Evolutionary conservation across 1,284 basidiomycete species (phyloP), one percentile per base, ranked within the genome.

Genomic region (Termitomyces sp.): DNA sequence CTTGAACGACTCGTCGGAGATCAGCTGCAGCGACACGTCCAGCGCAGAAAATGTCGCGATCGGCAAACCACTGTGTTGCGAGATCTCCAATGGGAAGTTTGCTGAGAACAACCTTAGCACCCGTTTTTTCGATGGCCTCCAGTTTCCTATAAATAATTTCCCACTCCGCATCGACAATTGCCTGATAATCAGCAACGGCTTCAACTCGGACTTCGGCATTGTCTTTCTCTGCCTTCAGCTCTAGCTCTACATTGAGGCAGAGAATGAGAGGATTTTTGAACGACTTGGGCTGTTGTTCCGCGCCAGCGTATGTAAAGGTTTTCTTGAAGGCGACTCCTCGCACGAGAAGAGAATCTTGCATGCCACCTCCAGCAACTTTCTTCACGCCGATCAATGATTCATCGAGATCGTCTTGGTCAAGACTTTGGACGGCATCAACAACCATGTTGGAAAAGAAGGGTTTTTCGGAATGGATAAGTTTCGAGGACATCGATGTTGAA

Each of bases 381-480:
- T 99, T 99, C 64, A 98, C 90, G 28, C 97, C 97, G 64, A 99
- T 99, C 62, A 99, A 81, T 21, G 89, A 92, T 70, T 98, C 94
- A 71, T 99, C 94, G 47, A 99, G 81, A 66, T 98, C 94, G 46
- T 90, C 81, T 67, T 92, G 94, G 74, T 99, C 94, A 44, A 99
- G 79, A 56, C 86, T 92, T 61, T 88, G 82, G 43, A 99, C 94
- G 40, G 97, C 94, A 67, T 99, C 92, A 46, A 99, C 97, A 54
- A 98, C 97, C 95, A 99, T 99, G 62, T 92, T 86, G 31, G 94
- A 90, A 78, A 99, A 99, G 78, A 99, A 99, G 3, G 96, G 95
- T 67, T 97, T 98, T 76, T 98, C 94, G 39, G 94, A 94, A 70
- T 98, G 95, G 64, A 99, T 98, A 59, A 99, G 84, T 75, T 99